Conservation (phyloP, 352 stramenopile species). For the Globisporangium okanoganense region DNA sequence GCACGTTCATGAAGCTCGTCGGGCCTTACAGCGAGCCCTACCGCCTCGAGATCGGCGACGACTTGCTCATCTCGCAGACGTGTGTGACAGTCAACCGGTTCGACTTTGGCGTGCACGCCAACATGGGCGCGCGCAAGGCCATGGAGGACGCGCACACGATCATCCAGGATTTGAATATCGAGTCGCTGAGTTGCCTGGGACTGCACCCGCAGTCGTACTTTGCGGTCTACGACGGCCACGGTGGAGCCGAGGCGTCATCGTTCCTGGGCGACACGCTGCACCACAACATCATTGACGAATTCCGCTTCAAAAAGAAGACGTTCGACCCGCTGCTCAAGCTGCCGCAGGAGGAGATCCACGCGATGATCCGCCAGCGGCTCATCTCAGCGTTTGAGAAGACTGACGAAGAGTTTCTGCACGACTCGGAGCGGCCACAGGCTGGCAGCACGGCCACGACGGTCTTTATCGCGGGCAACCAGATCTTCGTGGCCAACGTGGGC, state of each 20-base stretch:
- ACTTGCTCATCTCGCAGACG: constrained; percentile 95
- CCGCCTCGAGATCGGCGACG: constrained; percentile 91
- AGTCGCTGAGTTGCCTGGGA: constrained; percentile 41
- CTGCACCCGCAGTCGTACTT: constrained; percentile 92
- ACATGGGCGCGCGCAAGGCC: constrained; percentile 91
- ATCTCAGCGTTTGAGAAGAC: constrained; percentile 59
- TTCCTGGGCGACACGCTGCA: constrained; percentile 84
- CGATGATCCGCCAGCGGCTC: constrained; percentile 49
- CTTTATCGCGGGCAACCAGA: constrained; percentile 87
- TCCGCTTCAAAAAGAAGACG: constrained; percentile 44
- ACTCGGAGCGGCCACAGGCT: constrained; percentile 62
- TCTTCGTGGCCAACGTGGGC: constrained; percentile 96
- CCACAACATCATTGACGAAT: constrained; percentile 57
- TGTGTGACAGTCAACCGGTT: constrained; percentile 96
- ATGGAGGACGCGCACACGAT: constrained; percentile 97
- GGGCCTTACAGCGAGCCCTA: constrained; percentile 93
- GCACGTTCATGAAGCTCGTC: constrained; percentile 95
- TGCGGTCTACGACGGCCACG: constrained; percentile 96
- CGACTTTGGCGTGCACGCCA: constrained; percentile 94
- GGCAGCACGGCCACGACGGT: constrained; percentile 95
- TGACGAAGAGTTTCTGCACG: constrained; percentile 66
- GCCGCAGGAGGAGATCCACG: constrained; percentile 39
- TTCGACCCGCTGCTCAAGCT: constrained; percentile 34
- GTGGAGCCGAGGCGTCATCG: constrained; percentile 90
- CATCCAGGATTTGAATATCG: constrained; percentile 87